Percentiles rank a stretch among this genome's conserved stretches.
phyloP scores from a whole-genome alignment of 2,329 filamentous ascomycete species.

The Aaosphaeria arxii region DNA sequence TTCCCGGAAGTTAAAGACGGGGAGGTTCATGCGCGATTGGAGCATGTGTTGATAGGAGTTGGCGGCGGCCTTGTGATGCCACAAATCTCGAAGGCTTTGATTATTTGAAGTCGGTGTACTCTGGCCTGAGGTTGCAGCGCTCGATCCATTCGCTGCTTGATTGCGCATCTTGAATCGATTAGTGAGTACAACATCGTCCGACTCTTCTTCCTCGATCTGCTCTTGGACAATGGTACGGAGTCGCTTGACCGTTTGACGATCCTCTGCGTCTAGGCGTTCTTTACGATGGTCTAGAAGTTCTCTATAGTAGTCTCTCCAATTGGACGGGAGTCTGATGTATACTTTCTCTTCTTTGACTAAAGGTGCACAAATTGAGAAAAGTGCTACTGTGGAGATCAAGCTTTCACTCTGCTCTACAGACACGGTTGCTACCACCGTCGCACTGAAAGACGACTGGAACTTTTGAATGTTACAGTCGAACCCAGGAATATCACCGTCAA shows the following conservation, averaged over 20 bases:
- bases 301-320: slow-evolving; percentile 82
- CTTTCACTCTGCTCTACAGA: slow-evolving; percentile 80
- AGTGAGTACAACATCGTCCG: slow-evolving; percentile 63
- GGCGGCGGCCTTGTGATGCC: slow-evolving; percentile 51
- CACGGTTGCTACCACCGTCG: slow-evolving; percentile 71
- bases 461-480: slow-evolving; percentile 46
- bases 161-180: slow-evolving; percentile 63
- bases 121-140: slow-evolving; percentile 26
- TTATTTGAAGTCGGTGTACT: slow-evolving; percentile 25
- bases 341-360: slow-evolving; percentile 83
- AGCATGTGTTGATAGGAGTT: slow-evolving; percentile 75
- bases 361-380: slow-evolving; percentile 79
- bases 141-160: slow-evolving; percentile 23
- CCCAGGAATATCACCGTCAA: slow-evolving; percentile 40
- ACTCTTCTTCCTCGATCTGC: slow-evolving; percentile 56
- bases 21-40: slow-evolving; percentile 71
- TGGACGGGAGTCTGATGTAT: slow-evolving; percentile 70
- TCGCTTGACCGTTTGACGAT: slow-evolving; percentile 66
- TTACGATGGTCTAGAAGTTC: slow-evolving; percentile 74
- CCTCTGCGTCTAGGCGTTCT: slow-evolving; percentile 64
- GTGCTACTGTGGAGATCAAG: slow-evolving; percentile 74
- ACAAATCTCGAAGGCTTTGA: slow-evolving; percentile 49
- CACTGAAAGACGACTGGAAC: slow-evolving; percentile 61
- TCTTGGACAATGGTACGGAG: slow-evolving; percentile 69
- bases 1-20: slow-evolving; percentile 82